Percentiles rank a stretch among this genome's conserved stretches.
phyloP scores from a whole-genome alignment of 192 early-diverging fungal species.

The Pilaira anomala region DNA sequence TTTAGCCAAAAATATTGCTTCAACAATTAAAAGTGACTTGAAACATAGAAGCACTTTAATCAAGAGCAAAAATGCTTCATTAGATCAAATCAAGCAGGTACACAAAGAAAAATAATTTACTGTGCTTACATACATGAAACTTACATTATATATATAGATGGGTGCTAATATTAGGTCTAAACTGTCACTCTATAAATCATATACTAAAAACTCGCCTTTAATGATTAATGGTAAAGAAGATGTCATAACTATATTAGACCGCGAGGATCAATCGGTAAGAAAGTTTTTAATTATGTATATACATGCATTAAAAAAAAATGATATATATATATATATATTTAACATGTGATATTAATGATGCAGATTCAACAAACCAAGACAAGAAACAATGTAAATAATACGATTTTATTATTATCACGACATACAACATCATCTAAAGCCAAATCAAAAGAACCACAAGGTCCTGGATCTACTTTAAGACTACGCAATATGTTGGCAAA shows the following conservation, averaged over 20 bases:
- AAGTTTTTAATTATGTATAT: conserved; percentile 12
- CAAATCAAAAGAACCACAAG: conserved; percentile 2
- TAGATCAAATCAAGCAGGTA: conserved; percentile 14
- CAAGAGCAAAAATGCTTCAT: conserved; percentile 4
- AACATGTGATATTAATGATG: too few species aligned
- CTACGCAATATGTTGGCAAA: conserved; percentile 21
- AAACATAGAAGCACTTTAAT: conserved; percentile 23
- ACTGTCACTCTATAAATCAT: conserved; percentile 14
- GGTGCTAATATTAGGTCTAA: conserved; percentile 9
- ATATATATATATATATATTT: too few species aligned
- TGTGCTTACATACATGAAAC: too few species aligned
- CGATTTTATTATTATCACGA: background rate
- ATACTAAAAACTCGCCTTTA: conserved; percentile 13
- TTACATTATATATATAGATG: conserved; percentile 14
- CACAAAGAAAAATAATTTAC: too few species aligned
- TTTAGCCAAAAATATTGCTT: conserved; percentile 19
- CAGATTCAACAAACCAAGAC: background rate
- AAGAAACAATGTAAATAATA: background rate
- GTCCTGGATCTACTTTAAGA: conserved; percentile 24
- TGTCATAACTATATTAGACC: conserved; percentile 22
- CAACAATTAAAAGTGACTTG: conserved; percentile 17
- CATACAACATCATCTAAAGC: background rate
- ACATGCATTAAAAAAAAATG: background rate
- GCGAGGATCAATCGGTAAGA: conserved; percentile 16
- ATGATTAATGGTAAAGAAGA: conserved; percentile 17